Evolutionary conservation across 2,329 filamentous ascomycete genomes (phyloP).

Genomic region (Aspergillus fijiensis): DNA sequence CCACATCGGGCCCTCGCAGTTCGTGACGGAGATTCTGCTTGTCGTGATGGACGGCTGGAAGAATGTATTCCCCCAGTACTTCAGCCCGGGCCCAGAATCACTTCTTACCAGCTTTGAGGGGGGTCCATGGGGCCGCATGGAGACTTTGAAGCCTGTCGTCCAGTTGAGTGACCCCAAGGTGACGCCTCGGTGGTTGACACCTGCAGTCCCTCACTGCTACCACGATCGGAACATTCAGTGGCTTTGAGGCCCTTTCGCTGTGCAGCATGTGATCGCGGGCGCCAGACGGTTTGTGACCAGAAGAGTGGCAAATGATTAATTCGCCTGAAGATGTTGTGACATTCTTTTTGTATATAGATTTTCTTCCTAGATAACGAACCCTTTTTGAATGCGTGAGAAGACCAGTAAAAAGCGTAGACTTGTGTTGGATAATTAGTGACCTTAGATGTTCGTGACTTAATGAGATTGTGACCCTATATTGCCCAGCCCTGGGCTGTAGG

Average conservation of each 20-base stretch:
- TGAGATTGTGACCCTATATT: not conserved
- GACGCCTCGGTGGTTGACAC: not conserved
- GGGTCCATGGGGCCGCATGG: not conserved
- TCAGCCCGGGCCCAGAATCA: not conserved
- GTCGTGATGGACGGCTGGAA: constrained; percentile 1
- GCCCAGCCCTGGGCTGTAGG: constrained; percentile 16
- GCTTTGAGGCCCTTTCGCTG: not conserved
- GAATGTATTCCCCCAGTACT: not conserved
- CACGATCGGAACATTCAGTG: not conserved
- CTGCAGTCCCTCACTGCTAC: not conserved
- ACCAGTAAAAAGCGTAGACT: too few relatives aligned
- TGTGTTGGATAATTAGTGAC: not conserved
- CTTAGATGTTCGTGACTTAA: not conserved
- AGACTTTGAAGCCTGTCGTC: not conserved
- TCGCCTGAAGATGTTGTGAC: too few relatives aligned
- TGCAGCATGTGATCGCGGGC: too few relatives aligned
- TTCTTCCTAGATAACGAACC: too few relatives aligned
- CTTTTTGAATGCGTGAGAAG: too few relatives aligned
- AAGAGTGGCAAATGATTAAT: too few relatives aligned
- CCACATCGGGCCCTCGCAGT: not conserved
- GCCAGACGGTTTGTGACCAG: too few relatives aligned
- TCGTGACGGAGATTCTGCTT: not conserved
- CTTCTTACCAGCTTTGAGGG: not conserved
- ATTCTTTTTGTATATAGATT: too few relatives aligned
- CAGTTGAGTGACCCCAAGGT: not conserved